A percentile compares a stretch with the other conserved stretches of the same genome.
phyloP scores from a whole-genome alignment of 2,329 filamentous ascomycete species.

The Fusarium fujikuroi region DNA sequence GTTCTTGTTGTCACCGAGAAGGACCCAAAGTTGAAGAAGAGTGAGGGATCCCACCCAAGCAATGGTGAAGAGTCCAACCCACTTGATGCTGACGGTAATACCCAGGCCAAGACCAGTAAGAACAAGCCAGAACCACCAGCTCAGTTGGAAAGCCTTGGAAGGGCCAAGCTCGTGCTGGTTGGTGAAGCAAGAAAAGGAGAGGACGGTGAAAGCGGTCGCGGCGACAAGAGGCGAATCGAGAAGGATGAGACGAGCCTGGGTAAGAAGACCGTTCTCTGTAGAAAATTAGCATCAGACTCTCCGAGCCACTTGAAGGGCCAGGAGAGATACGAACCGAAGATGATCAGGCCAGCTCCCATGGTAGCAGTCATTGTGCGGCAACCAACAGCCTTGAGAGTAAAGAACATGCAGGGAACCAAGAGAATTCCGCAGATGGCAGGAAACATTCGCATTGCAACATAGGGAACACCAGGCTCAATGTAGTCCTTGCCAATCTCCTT shows the following conservation, averaged over 20 bases:
- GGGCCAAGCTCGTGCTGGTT: constrained; percentile 97
- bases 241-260: constrained; percentile 93
- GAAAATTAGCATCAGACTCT: constrained; percentile 41
- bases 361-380: constrained; percentile 87
- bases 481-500: constrained; percentile 99
- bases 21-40: constrained; percentile 90
- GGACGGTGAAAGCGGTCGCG: constrained; percentile 89
- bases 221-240: constrained; percentile 95
- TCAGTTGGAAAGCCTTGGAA: constrained; percentile 83
- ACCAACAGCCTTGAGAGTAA: constrained; percentile 90
- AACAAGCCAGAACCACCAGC: constrained; percentile 98
- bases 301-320: background rate
- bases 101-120: constrained; percentile 89
- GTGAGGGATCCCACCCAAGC: constrained; percentile 97
- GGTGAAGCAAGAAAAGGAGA: constrained; percentile 91
- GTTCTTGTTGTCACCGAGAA: constrained; percentile 88
- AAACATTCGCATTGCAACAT: constrained; percentile 96
- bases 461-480: constrained; percentile 91
- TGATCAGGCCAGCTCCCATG: constrained; percentile 85
- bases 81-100: constrained; percentile 94
- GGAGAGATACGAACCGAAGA: constrained; percentile 78
- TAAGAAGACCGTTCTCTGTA: constrained; percentile 91
- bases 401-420: constrained; percentile 90
- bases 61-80: constrained; percentile 98
- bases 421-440: constrained; percentile 90